A percentile compares a stretch with the other conserved stretches of the same genome.
Conservation (phyloP, 2,329 filamentous ascomycete species). For the Cylindrodendrum hubeiense region DNA sequence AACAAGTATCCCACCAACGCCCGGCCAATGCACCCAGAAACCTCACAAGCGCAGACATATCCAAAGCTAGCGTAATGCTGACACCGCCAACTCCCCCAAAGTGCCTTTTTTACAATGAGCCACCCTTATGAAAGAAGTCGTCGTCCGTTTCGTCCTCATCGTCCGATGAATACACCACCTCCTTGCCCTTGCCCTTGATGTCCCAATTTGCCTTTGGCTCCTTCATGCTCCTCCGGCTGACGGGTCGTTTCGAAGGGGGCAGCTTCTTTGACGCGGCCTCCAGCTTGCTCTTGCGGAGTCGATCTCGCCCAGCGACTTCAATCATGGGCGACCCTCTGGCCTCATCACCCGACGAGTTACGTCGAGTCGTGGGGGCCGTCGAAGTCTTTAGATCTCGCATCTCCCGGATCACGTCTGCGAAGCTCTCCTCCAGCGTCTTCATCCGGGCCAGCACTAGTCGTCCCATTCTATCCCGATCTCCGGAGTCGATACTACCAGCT, state of each 20-base stretch:
- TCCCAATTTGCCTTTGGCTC: constrained; percentile 53
- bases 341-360: constrained; percentile 64
- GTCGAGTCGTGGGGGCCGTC: constrained; percentile 61
- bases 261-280: constrained; percentile 42
- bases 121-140: constrained; percentile 50
- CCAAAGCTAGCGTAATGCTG: constrained; percentile 19
- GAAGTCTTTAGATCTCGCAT: constrained; percentile 73
- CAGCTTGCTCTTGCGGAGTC: constrained; percentile 41
- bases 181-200: constrained; percentile 63
- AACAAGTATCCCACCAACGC: constrained; percentile 33
- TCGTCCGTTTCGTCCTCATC: constrained; percentile 50
- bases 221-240: constrained; percentile 57
- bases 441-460: constrained; percentile 88
- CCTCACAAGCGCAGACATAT: constrained; percentile 13
- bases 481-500: constrained; percentile 51
- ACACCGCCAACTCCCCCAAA: constrained; percentile 30
- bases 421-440: constrained; percentile 93
- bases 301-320: constrained; percentile 51
- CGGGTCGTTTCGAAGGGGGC: constrained; percentile 48
- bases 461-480: constrained; percentile 76
- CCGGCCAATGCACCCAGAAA: constrained; percentile 34
- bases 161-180: constrained; percentile 53
- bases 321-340: constrained; percentile 44
- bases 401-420: constrained; percentile 87
- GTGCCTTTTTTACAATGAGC: constrained; percentile 54